Percentiles rank a stretch among this genome's conserved stretches.
Evolutionary conservation across 2,329 filamentous ascomycete species (phyloP).

Genomic region (Tolypocladium album): DNA sequence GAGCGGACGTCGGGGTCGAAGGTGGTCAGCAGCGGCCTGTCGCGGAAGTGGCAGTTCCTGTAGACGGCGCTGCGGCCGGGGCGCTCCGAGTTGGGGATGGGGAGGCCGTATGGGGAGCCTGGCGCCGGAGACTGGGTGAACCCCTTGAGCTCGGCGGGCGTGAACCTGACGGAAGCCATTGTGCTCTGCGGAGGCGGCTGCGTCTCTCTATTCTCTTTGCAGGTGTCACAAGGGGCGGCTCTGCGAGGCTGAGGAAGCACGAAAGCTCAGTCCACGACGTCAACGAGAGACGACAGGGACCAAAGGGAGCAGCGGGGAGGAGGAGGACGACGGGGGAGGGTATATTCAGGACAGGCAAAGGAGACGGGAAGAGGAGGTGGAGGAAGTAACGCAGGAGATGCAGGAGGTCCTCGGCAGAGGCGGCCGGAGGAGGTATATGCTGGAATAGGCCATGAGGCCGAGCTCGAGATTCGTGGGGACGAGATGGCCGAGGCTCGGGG

Average conservation of each 20-base stretch:
- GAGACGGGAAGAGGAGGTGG: background rate
- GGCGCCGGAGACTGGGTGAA: constrained; percentile 55
- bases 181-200: background rate
- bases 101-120: constrained; percentile 67
- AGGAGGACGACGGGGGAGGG: background rate
- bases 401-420: background rate
- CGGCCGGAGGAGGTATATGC: constrained; percentile 2
- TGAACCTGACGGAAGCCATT: constrained; percentile 22
- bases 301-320: background rate
- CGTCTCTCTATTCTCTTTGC: background rate
- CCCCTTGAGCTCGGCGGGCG: constrained; percentile 35
- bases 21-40: constrained; percentile 60
- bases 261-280: background rate
- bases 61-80: constrained; percentile 69
- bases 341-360: background rate
- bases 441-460: constrained; percentile 5
- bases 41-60: constrained; percentile 67
- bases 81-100: constrained; percentile 63
- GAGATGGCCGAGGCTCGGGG: constrained; percentile 6
- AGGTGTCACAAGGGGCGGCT: background rate
- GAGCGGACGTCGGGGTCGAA: constrained; percentile 62
- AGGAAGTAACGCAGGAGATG: background rate
- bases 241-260: background rate
- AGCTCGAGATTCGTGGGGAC: background rate
- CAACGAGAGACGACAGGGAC: background rate